These are phyloP conservation scores for Striga hermonthica DNA, from an alignment of 305 asterid species.

Conservation along the genomic window DNA sequence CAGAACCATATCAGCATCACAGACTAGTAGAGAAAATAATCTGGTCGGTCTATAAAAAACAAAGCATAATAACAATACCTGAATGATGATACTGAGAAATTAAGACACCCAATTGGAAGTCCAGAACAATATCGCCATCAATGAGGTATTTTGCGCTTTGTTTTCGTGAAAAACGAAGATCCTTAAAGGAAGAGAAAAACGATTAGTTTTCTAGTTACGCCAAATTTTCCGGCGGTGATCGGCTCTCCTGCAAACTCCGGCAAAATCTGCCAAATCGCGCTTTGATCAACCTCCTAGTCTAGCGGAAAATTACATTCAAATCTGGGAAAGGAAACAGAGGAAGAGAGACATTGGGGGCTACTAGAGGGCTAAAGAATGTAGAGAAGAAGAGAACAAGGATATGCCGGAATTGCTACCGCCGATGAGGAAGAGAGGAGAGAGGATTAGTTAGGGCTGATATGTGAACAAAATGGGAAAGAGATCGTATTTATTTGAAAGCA, in stretches of 20 bases:
- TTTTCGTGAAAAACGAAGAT: neutral
- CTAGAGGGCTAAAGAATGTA: neutral
- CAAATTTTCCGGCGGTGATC: neutral
- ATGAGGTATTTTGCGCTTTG: conserved; percentile 16
- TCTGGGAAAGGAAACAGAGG: conserved; percentile 13
- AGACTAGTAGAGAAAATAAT: conserved; percentile 13
- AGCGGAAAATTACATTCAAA: conserved; percentile 1
- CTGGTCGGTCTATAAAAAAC: neutral
- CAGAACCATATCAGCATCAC: conserved; percentile 7
- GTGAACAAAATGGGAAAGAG: neutral
- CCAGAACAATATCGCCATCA: conserved; percentile 10
- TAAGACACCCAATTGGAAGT: conserved; percentile 15
- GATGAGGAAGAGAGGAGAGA: conserved; percentile 31
- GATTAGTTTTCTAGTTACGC: conserved; percentile 1
- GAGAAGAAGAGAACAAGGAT: conserved; percentile 25
- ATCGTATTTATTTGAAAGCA: neutral
- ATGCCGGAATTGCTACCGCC: conserved; percentile 32
- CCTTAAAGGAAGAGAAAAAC: neutral
- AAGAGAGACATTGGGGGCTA: conserved; percentile 6
- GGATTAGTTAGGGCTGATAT: conserved; percentile 40
- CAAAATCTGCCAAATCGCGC: conserved; percentile 21
- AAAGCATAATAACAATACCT: conserved; percentile 25
- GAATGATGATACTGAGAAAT: conserved; percentile 7
- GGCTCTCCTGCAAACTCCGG: conserved; percentile 18
- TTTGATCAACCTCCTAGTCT: conserved; percentile 17